phyloP scores from a whole-genome alignment of 148 eudicot species.

The Heliamphora exappendiculata region DNA sequence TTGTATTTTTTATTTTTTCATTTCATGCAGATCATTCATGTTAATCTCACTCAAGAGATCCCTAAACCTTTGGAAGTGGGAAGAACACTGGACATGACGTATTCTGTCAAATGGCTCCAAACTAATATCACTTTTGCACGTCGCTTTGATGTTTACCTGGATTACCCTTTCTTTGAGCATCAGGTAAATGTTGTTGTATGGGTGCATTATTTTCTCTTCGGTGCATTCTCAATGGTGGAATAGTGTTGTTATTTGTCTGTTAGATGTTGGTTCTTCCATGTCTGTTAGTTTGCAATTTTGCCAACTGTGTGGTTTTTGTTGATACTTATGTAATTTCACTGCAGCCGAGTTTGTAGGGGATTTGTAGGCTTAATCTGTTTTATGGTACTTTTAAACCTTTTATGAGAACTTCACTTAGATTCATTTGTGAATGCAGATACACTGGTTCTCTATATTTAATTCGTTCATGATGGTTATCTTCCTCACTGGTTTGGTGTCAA shows the following conservation, averaged over 20 bases:
- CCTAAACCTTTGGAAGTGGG: conserved; percentile 83
- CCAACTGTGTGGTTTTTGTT: not conserved
- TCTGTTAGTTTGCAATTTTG: not conserved
- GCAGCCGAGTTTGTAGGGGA: not conserved
- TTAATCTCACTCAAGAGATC: conserved; percentile 79
- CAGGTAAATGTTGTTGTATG: conserved; percentile 44
- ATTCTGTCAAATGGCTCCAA: conserved; percentile 72
- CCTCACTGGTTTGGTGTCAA: conserved; percentile 86
- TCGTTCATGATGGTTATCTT: conserved; percentile 99
- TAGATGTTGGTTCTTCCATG: not conserved
- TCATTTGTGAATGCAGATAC: conserved; percentile 54
- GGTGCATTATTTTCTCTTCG: not conserved
- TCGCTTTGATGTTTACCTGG: conserved; percentile 95
- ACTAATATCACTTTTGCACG: conserved; percentile 72
- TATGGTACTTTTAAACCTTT: not conserved
- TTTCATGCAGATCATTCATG: conserved; percentile 79
- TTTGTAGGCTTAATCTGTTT: not conserved
- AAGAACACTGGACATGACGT: conserved; percentile 71
- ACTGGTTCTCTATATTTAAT: conserved; percentile 94
- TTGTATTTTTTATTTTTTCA: not conserved
- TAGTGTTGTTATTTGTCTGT: not conserved
- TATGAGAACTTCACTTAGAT: not conserved
- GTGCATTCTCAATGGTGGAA: not conserved
- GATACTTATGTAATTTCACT: not conserved
- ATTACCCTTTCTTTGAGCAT: conserved; percentile 97